Conservation (phyloP, 108 stramenopile genomes). For the Craspedostauros australis region DNA sequence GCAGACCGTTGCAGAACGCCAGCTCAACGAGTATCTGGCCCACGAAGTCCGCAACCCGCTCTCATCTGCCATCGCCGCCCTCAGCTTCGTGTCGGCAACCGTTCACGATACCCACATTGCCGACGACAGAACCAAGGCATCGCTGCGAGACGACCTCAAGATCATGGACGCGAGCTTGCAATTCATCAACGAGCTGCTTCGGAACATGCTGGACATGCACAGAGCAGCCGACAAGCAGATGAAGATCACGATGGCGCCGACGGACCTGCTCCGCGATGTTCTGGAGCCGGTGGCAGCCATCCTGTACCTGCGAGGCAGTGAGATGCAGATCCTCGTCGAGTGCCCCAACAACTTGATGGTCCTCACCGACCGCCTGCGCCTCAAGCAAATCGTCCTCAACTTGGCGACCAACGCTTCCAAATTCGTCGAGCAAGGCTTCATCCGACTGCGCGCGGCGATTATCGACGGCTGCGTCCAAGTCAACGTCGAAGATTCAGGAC, state of each 20-base stretch:
- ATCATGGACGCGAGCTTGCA: constrained; percentile 22
- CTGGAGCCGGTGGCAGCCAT: constrained; percentile 27
- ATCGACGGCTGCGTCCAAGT: constrained; percentile 12
- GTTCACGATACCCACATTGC: constrained; percentile 1
- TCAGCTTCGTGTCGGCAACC: constrained; percentile 14
- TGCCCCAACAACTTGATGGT: constrained; percentile 13
- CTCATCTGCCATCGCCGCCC: constrained; percentile 16
- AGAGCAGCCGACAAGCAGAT: constrained; percentile 22
- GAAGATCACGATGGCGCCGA: constrained; percentile 8
- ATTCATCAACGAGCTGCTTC: constrained; percentile 34
- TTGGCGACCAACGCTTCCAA: constrained; percentile 18
- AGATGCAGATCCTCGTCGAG: constrained; percentile 12
- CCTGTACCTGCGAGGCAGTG: constrained; percentile 11
- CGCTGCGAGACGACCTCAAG: constrained; percentile 17
- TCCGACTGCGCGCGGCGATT: constrained; percentile 13
- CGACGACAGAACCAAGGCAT: background rate
- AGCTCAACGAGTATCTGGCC: constrained; percentile 32
- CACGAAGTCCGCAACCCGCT: constrained; percentile 39
- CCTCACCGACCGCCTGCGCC: constrained; percentile 21
- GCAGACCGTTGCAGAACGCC: constrained; percentile 10
- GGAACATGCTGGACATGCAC: constrained; percentile 36
- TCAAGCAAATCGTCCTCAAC: constrained; percentile 36
- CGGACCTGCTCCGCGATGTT: constrained; percentile 26
- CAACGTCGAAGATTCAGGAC: constrained; percentile 33
- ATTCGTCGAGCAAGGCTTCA: constrained; percentile 28